A percentile compares a stretch with the other conserved stretches of the same genome.
Conservation (phyloP, 176 grass and related monocot species). For the Aechmea fasciata region DNA sequence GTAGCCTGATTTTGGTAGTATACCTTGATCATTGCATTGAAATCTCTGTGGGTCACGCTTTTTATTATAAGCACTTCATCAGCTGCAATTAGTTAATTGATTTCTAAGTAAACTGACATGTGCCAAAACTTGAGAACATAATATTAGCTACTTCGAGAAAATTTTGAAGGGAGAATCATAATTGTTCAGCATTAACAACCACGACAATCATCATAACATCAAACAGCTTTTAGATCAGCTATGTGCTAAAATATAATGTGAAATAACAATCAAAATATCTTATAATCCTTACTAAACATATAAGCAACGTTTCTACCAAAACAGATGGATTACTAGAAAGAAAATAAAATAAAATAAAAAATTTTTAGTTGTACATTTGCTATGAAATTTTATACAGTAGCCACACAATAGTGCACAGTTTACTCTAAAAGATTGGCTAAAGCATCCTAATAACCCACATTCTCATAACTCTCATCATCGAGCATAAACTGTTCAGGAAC, state of each 20-base stretch:
- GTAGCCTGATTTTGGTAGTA: constrained; percentile 3
- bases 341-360: neutral
- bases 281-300: neutral
- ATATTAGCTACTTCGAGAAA: neutral
- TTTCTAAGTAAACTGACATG: constrained; percentile 4
- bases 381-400: neutral
- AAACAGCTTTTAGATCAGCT: neutral
- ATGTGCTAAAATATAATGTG: no score
- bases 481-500: no score
- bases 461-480: no score
- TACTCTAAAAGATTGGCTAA: no score
- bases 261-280: neutral
- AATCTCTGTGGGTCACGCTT: constrained; percentile 80
- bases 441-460: no score
- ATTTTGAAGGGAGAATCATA: neutral
- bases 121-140: neutral
- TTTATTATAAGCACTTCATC: constrained; percentile 96
- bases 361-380: neutral
- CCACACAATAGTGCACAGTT: neutral
- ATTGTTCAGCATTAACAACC: neutral
- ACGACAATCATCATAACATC: neutral
- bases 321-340: neutral
- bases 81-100: constrained; percentile 44
- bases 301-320: neutral
- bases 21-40: constrained; percentile 87